Percentiles rank a stretch among this genome's conserved stretches.
These are phyloP conservation scores for Fusarium clavum DNA, from an alignment of 2,329 filamentous ascomycete genomes.

Conservation along the genomic window DNA sequence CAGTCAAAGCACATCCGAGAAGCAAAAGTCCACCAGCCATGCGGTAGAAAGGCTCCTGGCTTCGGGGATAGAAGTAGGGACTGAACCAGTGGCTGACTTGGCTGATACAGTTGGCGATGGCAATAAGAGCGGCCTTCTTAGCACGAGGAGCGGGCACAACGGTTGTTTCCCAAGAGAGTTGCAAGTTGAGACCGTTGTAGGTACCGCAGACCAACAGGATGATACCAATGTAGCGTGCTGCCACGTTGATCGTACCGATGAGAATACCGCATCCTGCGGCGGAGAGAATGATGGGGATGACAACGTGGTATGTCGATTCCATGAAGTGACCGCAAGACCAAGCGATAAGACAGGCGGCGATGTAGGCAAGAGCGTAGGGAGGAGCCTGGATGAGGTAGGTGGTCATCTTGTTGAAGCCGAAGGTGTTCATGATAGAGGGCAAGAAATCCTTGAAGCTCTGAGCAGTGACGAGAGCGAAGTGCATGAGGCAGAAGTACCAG, in stretches of 20 bases:
- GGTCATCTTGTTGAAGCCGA: conserved; percentile 46
- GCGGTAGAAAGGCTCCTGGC: conserved; percentile 48
- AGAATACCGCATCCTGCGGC: conserved; percentile 56
- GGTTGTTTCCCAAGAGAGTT: conserved; percentile 57
- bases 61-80: conserved; percentile 52
- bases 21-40: conserved; percentile 43
- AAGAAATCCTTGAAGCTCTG: conserved; percentile 58
- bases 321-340: conserved; percentile 54
- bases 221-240: conserved; percentile 57
- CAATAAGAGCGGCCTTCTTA: conserved; percentile 57
- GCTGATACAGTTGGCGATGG: conserved; percentile 56
- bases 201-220: conserved; percentile 55
- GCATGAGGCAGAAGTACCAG: conserved; percentile 54
- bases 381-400: conserved; percentile 58
- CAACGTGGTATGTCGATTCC: conserved; percentile 56
- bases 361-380: conserved; percentile 56
- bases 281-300: conserved; percentile 52
- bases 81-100: conserved; percentile 57
- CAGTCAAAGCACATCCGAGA: conserved; percentile 14
- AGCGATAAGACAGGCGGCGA: conserved; percentile 54
- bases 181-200: conserved; percentile 56
- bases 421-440: conserved; percentile 53
- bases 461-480: conserved; percentile 58
- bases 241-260: conserved; percentile 56
- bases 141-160: conserved; percentile 55